phyloP scores from a whole-genome alignment of 2,329 filamentous ascomycete species.

The Dactylellina leptospora region DNA sequence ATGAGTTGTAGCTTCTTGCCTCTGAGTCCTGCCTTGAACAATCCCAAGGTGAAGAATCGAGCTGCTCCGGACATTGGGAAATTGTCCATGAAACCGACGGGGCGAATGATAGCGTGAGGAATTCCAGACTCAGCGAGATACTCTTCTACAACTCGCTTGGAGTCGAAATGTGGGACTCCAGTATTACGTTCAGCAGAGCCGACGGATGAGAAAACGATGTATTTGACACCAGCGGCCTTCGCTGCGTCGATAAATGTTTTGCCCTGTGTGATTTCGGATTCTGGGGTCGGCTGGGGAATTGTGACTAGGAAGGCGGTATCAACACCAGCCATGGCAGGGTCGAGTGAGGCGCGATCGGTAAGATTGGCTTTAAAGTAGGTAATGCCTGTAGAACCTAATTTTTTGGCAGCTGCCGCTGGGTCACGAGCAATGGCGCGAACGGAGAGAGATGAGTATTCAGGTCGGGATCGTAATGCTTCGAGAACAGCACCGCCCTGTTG shows the following conservation, averaged over 20 bases:
- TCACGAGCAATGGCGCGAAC: conserved; percentile 36
- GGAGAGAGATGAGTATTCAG: conserved; percentile 11
- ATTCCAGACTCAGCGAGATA: conserved; percentile 40
- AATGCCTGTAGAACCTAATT: conserved; percentile 8
- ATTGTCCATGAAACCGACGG: conserved; percentile 62
- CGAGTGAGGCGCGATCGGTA: conserved; percentile 16
- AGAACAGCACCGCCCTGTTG: conserved; percentile 37
- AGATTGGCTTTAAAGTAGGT: conserved; percentile 32
- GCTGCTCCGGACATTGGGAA: conserved; percentile 7
- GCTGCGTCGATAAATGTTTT: conserved; percentile 46
- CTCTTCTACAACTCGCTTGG: conserved; percentile 37
- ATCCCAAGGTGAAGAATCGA: conserved; percentile 58
- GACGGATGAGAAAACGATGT: conserved; percentile 42
- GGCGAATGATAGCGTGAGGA: conserved; percentile 62
- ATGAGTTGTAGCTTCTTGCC: conserved; percentile 60
- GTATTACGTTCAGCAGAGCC: conserved; percentile 38
- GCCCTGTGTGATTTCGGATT: conserved; percentile 30
- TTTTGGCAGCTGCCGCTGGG: conserved; percentile 27
- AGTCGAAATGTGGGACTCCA: conserved; percentile 46
- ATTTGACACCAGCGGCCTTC: conserved; percentile 20
- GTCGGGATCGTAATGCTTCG: conserved; percentile 17
- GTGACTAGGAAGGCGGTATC: conserved; percentile 47
- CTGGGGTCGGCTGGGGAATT: conserved; percentile 23
- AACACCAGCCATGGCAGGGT: conserved; percentile 15
- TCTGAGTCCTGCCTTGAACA: conserved; percentile 58